phyloP scores from a whole-genome alignment of 495 filamentous ascomycete genomes.

The Astrothelium subdiscretum region DNA sequence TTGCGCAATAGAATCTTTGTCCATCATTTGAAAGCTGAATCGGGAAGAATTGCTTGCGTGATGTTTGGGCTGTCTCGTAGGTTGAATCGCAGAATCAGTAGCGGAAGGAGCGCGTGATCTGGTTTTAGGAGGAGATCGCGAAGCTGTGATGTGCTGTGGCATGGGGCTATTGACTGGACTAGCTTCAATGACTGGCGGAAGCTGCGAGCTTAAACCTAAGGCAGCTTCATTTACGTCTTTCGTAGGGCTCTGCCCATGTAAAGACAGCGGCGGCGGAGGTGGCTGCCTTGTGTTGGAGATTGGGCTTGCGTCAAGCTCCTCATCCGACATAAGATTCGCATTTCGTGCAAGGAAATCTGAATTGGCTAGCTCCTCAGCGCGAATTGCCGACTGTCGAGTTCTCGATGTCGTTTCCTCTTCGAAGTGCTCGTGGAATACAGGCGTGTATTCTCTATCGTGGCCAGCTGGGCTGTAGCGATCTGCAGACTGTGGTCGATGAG shows the following conservation, averaged over 20 bases:
- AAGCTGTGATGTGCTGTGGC: constrained; percentile 20
- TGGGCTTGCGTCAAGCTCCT: not conserved
- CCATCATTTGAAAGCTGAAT: constrained; percentile 82
- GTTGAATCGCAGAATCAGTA: constrained; percentile 30
- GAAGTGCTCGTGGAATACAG: constrained; percentile 58
- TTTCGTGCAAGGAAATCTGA: constrained; percentile 22
- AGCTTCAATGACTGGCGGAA: constrained; percentile 25
- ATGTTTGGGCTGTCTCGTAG: constrained; percentile 44
- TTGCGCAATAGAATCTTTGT: constrained; percentile 63
- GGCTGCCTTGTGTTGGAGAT: not conserved
- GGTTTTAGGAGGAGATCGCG: constrained; percentile 30
- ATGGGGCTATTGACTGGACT: constrained; percentile 26
- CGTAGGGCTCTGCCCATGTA: not conserved
- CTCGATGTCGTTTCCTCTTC: constrained; percentile 38
- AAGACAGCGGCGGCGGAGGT: constrained; percentile 3
- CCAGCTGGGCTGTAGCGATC: not conserved
- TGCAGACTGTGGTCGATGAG: not conserved
- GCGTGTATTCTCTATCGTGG: constrained; percentile 39
- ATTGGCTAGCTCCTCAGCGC: constrained; percentile 22
- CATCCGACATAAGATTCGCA: constrained; percentile 12
- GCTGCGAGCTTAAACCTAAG: constrained; percentile 12
- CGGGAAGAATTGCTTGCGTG: constrained; percentile 78
- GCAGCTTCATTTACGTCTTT: not conserved
- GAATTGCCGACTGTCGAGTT: constrained; percentile 18
- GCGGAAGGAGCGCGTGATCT: constrained; percentile 38